Conservation (phyloP, 1,284 basidiomycete species). For the Sphaerobolus stellatus region DNA sequence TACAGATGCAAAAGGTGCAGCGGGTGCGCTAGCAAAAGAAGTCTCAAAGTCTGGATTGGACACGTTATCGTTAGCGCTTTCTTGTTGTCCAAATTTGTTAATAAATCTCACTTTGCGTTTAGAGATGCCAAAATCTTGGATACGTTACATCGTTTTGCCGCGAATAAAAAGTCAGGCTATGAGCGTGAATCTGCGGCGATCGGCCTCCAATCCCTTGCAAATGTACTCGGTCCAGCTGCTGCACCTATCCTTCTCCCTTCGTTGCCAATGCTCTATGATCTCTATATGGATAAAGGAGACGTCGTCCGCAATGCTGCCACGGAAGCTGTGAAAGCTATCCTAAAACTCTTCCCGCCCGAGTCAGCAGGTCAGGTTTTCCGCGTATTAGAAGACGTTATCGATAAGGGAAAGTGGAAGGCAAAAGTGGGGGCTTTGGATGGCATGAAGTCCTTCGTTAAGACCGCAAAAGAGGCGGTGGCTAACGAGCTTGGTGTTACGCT, state of each 20-base stretch:
- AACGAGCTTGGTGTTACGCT: slow-evolving; percentile 81
- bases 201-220: slow-evolving; percentile 77
- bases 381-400: slow-evolving; percentile 70
- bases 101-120: slow-evolving; percentile 17
- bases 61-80: slow-evolving; percentile 54
- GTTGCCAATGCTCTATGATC: slow-evolving; percentile 78
- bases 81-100: slow-evolving; percentile 13
- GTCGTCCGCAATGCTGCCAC: slow-evolving; percentile 84
- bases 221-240: slow-evolving; percentile 68
- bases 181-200: slow-evolving; percentile 92
- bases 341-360: slow-evolving; percentile 85
- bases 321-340: slow-evolving; percentile 80
- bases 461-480: slow-evolving; percentile 81
- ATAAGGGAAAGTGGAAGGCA: slow-evolving; percentile 90
- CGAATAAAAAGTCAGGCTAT: slow-evolving; percentile 88
- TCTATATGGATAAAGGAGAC: slow-evolving; percentile 94
- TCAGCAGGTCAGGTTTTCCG: slow-evolving; percentile 76
- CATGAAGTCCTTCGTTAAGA: slow-evolving; percentile 69
- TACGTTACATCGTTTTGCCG: slow-evolving; percentile 70
- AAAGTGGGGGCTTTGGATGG: slow-evolving; percentile 95
- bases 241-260: slow-evolving; percentile 84
- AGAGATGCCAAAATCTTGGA: slow-evolving; percentile 66
- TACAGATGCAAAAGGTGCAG: slow-evolving; percentile 75
- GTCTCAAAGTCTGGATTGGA: slow-evolving; percentile 63
- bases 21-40: slow-evolving; percentile 72